Evolutionary conservation across 352 stramenopile genomes (phyloP), one percentile per base, ranked within the genome.

Genomic region (Saprolegnia parasitica): DNA sequence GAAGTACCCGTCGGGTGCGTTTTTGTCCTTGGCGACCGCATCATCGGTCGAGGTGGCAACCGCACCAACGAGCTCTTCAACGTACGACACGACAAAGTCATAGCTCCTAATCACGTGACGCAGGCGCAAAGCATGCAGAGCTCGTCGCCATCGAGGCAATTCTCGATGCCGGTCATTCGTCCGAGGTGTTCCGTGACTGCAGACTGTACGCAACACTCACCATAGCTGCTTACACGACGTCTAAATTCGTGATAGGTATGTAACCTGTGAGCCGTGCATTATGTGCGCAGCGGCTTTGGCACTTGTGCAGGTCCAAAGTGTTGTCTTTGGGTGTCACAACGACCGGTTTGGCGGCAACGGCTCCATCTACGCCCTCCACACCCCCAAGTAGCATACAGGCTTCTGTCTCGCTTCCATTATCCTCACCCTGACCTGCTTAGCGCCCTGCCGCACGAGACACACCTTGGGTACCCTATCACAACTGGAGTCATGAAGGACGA

Each of bases 181-280:
- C 24, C 6, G 57, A 80, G 16, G 73, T 92, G 26, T 73, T 95
- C 35, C 74, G 77, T 1, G 68, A 88, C 32, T 87, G 80, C 54
- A 84, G 76, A 56, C 75, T 95, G 40, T 95, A 93, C 21, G 55
- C 39, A n/a, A n/a, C n/a, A n/a, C 16, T 50, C 24, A 21, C 16
- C 26, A 71, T 42, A 2, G 56, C 56, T 20, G 9, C 24, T 29
- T 39, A n/a, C n/a, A n/a, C n/a, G n/a, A n/a, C n/a, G n/a, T n/a
- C 55, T 2, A 16, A 32, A 32, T n/a, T 4, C 23, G 21, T 49
- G 11, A 15, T 72, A 72, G 66, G 20, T 87, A 79, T 71, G 92
- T 98, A 47, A 98, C 93, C 10, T 96, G 89, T 42, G 93, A 98
- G 77, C 93, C 93, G 5, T 98, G 93, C 73, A 97, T 98, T 68